Evolutionary conservation across 768 basidiomycete species (phyloP).

Genomic region (Termitomyces sp.): DNA sequence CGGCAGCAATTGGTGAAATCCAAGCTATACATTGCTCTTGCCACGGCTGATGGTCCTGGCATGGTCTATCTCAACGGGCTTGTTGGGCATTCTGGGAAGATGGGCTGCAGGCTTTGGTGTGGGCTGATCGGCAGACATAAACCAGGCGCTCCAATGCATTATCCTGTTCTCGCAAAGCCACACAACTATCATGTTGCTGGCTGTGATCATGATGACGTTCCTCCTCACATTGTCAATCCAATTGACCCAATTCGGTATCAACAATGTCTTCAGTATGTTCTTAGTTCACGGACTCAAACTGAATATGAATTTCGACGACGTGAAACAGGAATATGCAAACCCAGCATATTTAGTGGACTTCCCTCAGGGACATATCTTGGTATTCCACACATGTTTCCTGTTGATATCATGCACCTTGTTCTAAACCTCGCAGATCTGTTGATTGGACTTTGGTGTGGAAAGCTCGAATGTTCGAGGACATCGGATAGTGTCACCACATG

Average conservation of each 20-base stretch:
- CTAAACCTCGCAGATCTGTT: slow-evolving; percentile 38
- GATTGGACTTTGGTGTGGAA: slow-evolving; percentile 30
- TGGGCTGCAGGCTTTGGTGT: slow-evolving; percentile 21
- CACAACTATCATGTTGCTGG: slow-evolving; percentile 16
- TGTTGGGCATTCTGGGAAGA: slow-evolving; percentile 21
- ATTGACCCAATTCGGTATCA: not conserved
- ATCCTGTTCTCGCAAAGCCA: slow-evolving; percentile 18
- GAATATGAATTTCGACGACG: slow-evolving; percentile 12
- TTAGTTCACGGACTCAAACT: slow-evolving; percentile 14
- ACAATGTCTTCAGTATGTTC: too few species aligned
- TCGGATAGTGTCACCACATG: slow-evolving; percentile 16
- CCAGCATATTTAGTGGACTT: slow-evolving; percentile 29
- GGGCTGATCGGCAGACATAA: slow-evolving; percentile 9
- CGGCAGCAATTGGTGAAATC: slow-evolving; percentile 5
- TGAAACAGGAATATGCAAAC: slow-evolving; percentile 33
- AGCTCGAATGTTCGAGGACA: slow-evolving; percentile 15
- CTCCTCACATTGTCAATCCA: not conserved
- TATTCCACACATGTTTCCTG: slow-evolving; percentile 27
- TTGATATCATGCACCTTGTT: slow-evolving; percentile 36
- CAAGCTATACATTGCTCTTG: slow-evolving; percentile 14
- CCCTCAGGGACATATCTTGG: slow-evolving; percentile 15
- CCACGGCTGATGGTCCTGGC: slow-evolving; percentile 21
- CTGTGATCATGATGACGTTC: slow-evolving; percentile 18
- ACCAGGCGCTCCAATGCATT: slow-evolving; percentile 19
- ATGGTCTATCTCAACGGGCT: slow-evolving; percentile 20